Evolutionary conservation across 495 filamentous ascomycete species (phyloP), one percentile per base, ranked within the genome.

Genomic region (Achaetomiella virescens): DNA sequence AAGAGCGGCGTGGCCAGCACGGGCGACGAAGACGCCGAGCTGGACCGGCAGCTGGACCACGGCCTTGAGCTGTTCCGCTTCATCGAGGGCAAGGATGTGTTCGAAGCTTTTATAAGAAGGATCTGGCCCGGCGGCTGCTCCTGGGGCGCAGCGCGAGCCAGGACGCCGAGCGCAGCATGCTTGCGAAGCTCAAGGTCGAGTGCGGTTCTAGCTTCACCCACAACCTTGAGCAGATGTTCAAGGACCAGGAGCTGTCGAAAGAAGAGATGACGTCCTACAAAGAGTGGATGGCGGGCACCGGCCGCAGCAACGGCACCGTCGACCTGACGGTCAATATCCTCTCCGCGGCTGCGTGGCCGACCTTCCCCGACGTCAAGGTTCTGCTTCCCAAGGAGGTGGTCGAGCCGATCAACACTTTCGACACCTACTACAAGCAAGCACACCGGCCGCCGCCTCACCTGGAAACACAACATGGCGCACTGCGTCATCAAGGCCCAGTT

Each of bases 101-200:
- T 99, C 62, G 93, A 97, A 63, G 93, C 91, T 97, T 99, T 64
- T 99, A 99, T 78, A 97, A 97, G 77, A 93, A 89, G 55, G 92
- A 96, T 64, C 83, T 99, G 45, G 91, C 95, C 2, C 81, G 89
- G 8, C 82, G 93, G 25, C 75, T 99, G 21, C 75, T 99, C 38
- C 88, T 97, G 85, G 86, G 84, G 29, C 82, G 91, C 57, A 96
- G 90, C 66, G 93, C 93, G 11, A 95, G 89, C 63, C 85, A 89
- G 18, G 95, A 97, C 72, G 92, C 93, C 0, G 93, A 99, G 72
- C 82, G 90, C 57, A 95, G 86, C 73, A 99, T 97, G 95, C 78
- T 97, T 25, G 70, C 87, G 24, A 85, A 91, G 59, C 74, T 99
- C 51, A 95, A 91, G 75, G 90, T 83, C 51, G 92, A 97, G 74